phyloP scores from a whole-genome alignment of 805 yeast genomes.

The Jamesozyma spencerorum region DNA sequence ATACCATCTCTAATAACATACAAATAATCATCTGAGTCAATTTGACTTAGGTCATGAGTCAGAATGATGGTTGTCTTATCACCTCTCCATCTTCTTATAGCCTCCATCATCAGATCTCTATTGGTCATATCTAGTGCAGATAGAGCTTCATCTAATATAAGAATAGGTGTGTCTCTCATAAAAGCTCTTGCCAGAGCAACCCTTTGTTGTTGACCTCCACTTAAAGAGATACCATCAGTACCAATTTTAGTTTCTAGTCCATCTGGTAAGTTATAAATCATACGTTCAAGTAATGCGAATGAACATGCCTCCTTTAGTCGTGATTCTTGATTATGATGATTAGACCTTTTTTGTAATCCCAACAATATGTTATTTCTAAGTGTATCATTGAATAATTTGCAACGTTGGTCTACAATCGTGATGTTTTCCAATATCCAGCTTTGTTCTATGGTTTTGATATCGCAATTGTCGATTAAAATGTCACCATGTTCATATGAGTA shows the following conservation, averaged over 20 bases:
- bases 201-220: constrained; percentile 90
- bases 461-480: constrained; percentile 47
- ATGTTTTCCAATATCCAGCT: constrained; percentile 53
- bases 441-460: constrained; percentile 35
- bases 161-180: constrained; percentile 60
- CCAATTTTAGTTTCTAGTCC: constrained; percentile 50
- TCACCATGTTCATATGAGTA: constrained; percentile 47
- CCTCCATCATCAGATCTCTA: constrained; percentile 38
- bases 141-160: constrained; percentile 78
- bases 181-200: constrained; percentile 78
- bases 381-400: constrained; percentile 55
- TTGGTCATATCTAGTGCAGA: constrained; percentile 64
- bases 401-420: constrained; percentile 65
- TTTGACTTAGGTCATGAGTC: constrained; percentile 65
- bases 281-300: constrained; percentile 43
- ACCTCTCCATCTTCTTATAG: constrained; percentile 49
- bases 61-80: constrained; percentile 70
- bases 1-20: constrained; percentile 51
- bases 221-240: constrained; percentile 39
- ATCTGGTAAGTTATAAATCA: constrained; percentile 40
- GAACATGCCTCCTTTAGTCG: constrained; percentile 37
- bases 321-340: not conserved
- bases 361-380: constrained; percentile 50
- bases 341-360: constrained; percentile 27
- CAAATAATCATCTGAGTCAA: constrained; percentile 49